Base-by-base conservation (phyloP, 1,284 basidiomycete genomes). In the Phellinidium pouzarii region DNA sequence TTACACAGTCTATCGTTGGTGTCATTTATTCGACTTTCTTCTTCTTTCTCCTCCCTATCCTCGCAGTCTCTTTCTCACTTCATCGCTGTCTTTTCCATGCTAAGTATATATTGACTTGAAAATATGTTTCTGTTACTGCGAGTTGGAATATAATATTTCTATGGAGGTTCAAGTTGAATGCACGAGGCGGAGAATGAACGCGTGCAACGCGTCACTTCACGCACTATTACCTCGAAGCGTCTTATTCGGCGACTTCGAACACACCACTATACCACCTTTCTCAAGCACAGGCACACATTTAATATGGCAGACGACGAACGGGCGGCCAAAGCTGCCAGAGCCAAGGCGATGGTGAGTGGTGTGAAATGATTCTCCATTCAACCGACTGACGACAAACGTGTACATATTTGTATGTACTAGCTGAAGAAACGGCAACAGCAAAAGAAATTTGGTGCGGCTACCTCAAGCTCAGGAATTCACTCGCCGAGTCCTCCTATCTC, bases 321-420 rank as follows among this genome's bases (percentile, higher is more conserved):
- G 55, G 84, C 86, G 53, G 80, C 80, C 8, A 89, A 84, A 67
- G 79, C 87, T 56, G 88, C 87, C 2, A 78, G 87, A 58, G 87
- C 84, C 53, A 87, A 85, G 66, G 86, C 85, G 44, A 62, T 91
- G 78, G 88, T 89, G 44, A 29, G 72, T 64, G 19, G 42, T 64
- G 52, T 44, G 37, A 29, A 47, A 48, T 25, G 20, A 8, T 44
- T 3, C 26, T 12, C 53, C 58, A 56, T 59, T 58, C 47, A 44
- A 48, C 49, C 50, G 27, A 47, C 48, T 47, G 50, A 48, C 44
- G 43, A 3, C 3, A 7, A 8, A 3, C 11, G n/a, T n/a, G n/a
- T n/a, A n/a, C n/a, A n/a, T n/a, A n/a, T n/a, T n/a, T n/a, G n/a
- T n/a, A n/a, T n/a, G n/a, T 17, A 44, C 29, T 47, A 88, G 85